These are phyloP conservation scores for Prillingera fragicola DNA, from an alignment of 1,284 basidiomycete genomes.

Conservation along the genomic window DNA sequence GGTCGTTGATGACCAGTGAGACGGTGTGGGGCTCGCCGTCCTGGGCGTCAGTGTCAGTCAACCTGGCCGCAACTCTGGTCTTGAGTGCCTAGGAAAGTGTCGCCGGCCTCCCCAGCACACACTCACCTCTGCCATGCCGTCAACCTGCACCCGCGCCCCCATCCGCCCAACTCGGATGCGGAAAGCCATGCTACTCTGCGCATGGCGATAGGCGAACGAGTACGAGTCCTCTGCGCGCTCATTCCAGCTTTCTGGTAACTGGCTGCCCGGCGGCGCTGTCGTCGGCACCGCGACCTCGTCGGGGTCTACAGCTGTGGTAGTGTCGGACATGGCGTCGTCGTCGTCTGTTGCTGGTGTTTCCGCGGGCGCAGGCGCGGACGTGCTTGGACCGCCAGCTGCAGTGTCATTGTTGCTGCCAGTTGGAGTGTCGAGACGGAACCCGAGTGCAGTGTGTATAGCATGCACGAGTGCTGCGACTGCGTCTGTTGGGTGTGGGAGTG, in stretches of 20 bases:
- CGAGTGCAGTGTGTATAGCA: slow-evolving; percentile 46
- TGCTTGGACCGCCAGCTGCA: neutral
- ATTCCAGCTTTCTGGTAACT: slow-evolving; percentile 31
- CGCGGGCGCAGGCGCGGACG: too few relatives aligned
- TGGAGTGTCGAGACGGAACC: slow-evolving; percentile 47
- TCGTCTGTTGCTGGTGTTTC: slow-evolving; percentile 11
- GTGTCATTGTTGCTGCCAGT: slow-evolving; percentile 3
- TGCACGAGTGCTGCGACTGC: slow-evolving; percentile 47
- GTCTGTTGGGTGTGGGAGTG: slow-evolving; percentile 40
- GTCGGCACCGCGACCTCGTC: slow-evolving; percentile 15
- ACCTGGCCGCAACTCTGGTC: neutral
- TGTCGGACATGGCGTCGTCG: slow-evolving; percentile 37
- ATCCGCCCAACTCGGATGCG: slow-evolving; percentile 47
- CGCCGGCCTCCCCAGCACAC: neutral
- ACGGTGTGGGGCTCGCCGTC: slow-evolving; percentile 49
- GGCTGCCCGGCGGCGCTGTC: neutral
- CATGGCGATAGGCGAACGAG: slow-evolving; percentile 47
- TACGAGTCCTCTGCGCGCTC: slow-evolving; percentile 40
- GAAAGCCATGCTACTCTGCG: slow-evolving; percentile 47
- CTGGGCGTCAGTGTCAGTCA: slow-evolving; percentile 23
- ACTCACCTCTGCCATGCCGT: slow-evolving; percentile 50
- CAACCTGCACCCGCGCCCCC: slow-evolving; percentile 47
- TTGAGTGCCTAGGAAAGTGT: neutral
- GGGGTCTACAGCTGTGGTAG: slow-evolving; percentile 40
- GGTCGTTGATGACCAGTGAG: slow-evolving; percentile 41